Evolutionary conservation across 202 grass and related monocot genomes (phyloP), one percentile per base, ranked within the genome.

Genomic region (Alloteropsis angusta): DNA sequence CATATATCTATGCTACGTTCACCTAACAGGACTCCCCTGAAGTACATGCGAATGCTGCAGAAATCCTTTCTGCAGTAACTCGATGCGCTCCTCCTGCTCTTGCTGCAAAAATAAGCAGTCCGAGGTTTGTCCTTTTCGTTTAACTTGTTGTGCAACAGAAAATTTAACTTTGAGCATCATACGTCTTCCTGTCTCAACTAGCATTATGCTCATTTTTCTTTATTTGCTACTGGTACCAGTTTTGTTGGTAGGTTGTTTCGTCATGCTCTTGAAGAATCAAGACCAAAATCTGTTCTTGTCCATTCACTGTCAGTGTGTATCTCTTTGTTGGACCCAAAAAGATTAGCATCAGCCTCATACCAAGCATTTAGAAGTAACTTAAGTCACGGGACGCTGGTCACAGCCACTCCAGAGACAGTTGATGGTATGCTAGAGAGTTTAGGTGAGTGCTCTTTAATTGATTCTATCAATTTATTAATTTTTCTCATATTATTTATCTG

Each of bases 241-340:
- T 97, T 93, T 93, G 88, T 97, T 76, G 93, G 74, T 72, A 90
- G 83, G 87, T 78, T 97, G 53, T 97, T 97, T 82, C 74, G 68
- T 65, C 87, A 90, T 17, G 93, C 90, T 38, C 85, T 97, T 76
- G 85, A 90, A 80, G 88, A 93, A 30, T 93, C 85, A 16, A 86
- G 90, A 66, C 90, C 93, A 32, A 92, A 83, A 80, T 97, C 93
- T 8, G 93, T 97, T 47, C 74, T 93, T 10, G 90, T 93, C 80
- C 85, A 97, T 76, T 87, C 90, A 5, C 76, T 97, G 37, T 97
- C 93, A 54, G 90, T 97, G 35, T 97, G 89, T 59, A 90, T 97
- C 86, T 93, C 90, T 48, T 88, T 97, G 77, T 72, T 93, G 83
- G 93, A 97, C 77, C 90, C 93, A 16, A 97, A 97, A 79, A 89